A percentile compares a stretch with the other conserved stretches of the same genome.
Conservation (phyloP, 805 yeast genomes). For the Soucietia sequanensis region DNA sequence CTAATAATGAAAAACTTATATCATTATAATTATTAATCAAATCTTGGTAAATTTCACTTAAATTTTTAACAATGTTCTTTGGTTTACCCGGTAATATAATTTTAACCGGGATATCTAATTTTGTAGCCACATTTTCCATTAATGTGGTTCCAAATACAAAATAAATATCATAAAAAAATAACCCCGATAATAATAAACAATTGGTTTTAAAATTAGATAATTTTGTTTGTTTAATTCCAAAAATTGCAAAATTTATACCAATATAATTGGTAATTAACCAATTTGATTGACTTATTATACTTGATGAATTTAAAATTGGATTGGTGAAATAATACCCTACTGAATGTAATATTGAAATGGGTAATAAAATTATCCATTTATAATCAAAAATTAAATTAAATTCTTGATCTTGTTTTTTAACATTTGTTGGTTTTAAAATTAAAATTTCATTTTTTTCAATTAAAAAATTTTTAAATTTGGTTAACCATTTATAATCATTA, state of each 20-base stretch:
- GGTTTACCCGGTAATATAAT: conserved; percentile 39
- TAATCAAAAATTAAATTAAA: conserved; percentile 19
- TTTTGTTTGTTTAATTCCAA: conserved; percentile 36
- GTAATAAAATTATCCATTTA: conserved; percentile 9
- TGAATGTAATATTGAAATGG: neutral
- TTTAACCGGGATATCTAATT: conserved; percentile 54
- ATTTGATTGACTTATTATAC: conserved; percentile 6
- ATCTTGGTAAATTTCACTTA: neutral
- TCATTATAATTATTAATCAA: neutral
- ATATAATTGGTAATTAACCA: conserved; percentile 35
- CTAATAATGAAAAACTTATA: conserved; percentile 42
- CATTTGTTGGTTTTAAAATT: conserved; percentile 18
- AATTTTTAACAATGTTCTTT: neutral
- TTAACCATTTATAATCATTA: conserved; percentile 7
- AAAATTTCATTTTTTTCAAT: conserved; percentile 8
- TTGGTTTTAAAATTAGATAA: conserved; percentile 48
- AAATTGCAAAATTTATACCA: conserved; percentile 43
- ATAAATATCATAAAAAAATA: conserved; percentile 62
- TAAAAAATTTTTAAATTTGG: conserved; percentile 10
- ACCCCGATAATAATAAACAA: conserved; percentile 41
- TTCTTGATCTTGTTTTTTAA: conserved; percentile 22
- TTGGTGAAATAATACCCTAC: conserved; percentile 1
- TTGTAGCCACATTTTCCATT: conserved; percentile 62
- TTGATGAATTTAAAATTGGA: conserved; percentile 7
- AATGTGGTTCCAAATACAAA: conserved; percentile 64